A percentile compares a stretch with the other conserved stretches of the same genome.
phyloP scores from a whole-genome alignment of 1,284 basidiomycete genomes.

The Pterulicium gracile region DNA sequence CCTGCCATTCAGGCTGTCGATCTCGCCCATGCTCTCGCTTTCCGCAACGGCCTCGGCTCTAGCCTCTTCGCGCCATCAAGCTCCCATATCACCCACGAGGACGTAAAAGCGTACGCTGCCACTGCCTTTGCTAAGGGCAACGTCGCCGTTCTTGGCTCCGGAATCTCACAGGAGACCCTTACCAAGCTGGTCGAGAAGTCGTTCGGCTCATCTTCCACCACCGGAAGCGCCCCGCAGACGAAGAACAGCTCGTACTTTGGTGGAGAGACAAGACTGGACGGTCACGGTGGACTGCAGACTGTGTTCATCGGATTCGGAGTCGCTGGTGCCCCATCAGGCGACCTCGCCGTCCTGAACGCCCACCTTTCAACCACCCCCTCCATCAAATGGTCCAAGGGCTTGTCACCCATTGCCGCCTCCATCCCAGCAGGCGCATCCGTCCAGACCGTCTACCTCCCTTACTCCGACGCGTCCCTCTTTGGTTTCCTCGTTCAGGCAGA shows the following conservation, averaged over 20 bases:
- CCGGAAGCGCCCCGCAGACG: constrained; percentile 26
- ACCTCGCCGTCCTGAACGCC: constrained; percentile 68
- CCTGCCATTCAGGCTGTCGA: constrained; percentile 67
- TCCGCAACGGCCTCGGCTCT: constrained; percentile 84
- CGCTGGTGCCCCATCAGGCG: constrained; percentile 49
- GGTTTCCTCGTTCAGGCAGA: constrained; percentile 67
- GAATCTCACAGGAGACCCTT: constrained; percentile 67
- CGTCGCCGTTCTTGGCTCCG: constrained; percentile 79
- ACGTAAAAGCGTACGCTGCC: constrained; percentile 66
- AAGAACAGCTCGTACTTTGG: constrained; percentile 59
- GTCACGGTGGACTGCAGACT: constrained; percentile 57
- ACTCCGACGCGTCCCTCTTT: constrained; percentile 84
- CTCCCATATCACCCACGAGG: constrained; percentile 49
- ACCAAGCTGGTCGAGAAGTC: constrained; percentile 63
- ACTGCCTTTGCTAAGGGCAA: constrained; percentile 68
- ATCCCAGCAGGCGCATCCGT: constrained; percentile 48
- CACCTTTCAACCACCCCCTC: constrained; percentile 64
- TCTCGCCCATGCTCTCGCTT: constrained; percentile 78
- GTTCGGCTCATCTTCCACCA: constrained; percentile 35
- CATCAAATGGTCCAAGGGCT: constrained; percentile 78
- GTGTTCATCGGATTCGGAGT: constrained; percentile 78
- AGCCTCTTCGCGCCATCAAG: constrained; percentile 77
- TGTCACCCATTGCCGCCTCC: constrained; percentile 52
- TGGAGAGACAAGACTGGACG: constrained; percentile 68
- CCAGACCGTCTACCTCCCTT: constrained; percentile 69